Evolutionary conservation across 2,329 filamentous ascomycete species (phyloP).

Genomic region (Talaromyces marneffei): DNA sequence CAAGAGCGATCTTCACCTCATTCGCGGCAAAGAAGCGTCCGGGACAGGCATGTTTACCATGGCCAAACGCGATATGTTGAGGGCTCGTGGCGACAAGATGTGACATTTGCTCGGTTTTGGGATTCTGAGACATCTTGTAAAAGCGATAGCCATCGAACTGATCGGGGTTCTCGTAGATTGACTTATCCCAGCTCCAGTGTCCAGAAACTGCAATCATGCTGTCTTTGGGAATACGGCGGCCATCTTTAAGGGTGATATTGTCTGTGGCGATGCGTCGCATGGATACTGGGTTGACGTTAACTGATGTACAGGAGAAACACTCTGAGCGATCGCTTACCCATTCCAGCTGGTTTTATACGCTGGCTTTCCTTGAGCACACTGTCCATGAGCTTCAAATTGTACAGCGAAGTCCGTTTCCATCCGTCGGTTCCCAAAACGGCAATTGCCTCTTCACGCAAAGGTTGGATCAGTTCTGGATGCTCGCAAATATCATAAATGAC

Average conservation of each 20-base stretch:
- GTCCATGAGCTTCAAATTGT: slow-evolving; percentile 19
- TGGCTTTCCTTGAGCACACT: slow-evolving; percentile 23
- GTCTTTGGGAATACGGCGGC: slow-evolving; percentile 44
- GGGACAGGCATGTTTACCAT: slow-evolving; percentile 47
- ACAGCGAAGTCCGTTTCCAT: slow-evolving; percentile 1
- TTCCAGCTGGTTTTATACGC: slow-evolving; percentile 17
- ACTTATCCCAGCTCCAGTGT: slow-evolving; percentile 25
- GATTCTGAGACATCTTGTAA: slow-evolving; percentile 36
- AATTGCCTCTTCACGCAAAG: slow-evolving; percentile 9
- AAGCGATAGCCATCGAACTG: slow-evolving; percentile 49
- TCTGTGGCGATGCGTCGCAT: slow-evolving; percentile 15
- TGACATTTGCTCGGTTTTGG: slow-evolving; percentile 31
- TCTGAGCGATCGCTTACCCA: slow-evolving; percentile 14
- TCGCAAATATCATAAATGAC: slow-evolving; percentile 8
- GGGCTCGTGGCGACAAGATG: slow-evolving; percentile 52
- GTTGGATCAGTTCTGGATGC: slow-evolving; percentile 10
- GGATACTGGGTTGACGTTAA: slow-evolving; percentile 12
- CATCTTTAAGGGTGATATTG: slow-evolving; percentile 29
- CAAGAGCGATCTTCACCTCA: slow-evolving; percentile 24
- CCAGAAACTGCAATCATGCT: slow-evolving; percentile 28
- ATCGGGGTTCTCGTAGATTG: slow-evolving; percentile 39
- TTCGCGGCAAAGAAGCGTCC: slow-evolving; percentile 28
- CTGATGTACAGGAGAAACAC: neutral
- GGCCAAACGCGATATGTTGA: slow-evolving; percentile 51
- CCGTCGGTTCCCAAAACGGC: neutral